phyloP scores from a whole-genome alignment of 1,139 yeast species.

The Petasospora fabianii region DNA sequence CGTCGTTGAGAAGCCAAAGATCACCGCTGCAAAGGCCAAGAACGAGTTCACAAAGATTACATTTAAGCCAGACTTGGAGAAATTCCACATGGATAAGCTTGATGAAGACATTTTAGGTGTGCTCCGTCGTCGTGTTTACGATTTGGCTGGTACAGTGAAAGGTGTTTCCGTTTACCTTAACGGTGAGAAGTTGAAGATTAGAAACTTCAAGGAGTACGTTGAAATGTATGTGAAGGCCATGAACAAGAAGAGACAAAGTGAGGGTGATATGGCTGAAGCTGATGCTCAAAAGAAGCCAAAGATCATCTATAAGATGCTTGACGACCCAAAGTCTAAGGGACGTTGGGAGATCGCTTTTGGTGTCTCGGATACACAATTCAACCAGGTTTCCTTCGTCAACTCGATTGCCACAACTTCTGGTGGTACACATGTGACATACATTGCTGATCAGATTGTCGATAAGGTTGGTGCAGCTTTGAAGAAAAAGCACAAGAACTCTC shows the following conservation, averaged over 20 bases:
- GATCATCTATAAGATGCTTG: conserved; percentile 73
- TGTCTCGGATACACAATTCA: conserved; percentile 83
- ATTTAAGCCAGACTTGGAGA: conserved; percentile 81
- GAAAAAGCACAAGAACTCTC: conserved; percentile 72
- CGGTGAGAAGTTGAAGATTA: conserved; percentile 65
- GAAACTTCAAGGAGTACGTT: conserved; percentile 80
- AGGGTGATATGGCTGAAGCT: conserved; percentile 32
- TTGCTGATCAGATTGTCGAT: conserved; percentile 78
- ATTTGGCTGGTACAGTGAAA: conserved; percentile 91
- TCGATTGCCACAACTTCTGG: conserved; percentile 97
- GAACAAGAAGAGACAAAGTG: conserved; percentile 34
- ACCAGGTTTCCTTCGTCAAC: conserved; percentile 95
- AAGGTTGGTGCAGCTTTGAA: conserved; percentile 71
- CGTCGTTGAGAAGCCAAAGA: conserved; percentile 69
- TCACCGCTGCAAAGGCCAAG: conserved; percentile 42
- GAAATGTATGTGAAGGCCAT: conserved; percentile 84
- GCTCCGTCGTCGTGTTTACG: conserved; percentile 89
- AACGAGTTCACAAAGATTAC: conserved; percentile 83
- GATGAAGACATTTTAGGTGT: conserved; percentile 84
- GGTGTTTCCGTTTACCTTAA: conserved; percentile 79
- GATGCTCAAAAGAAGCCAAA: conserved; percentile 48
- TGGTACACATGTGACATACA: conserved; percentile 90
- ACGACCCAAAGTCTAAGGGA: conserved; percentile 52
- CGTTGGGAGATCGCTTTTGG: conserved; percentile 98
- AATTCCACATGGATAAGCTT: conserved; percentile 78